These are phyloP conservation scores for Lachancea cidri DNA, from an alignment of 805 yeast species.

Conservation along the genomic window DNA sequence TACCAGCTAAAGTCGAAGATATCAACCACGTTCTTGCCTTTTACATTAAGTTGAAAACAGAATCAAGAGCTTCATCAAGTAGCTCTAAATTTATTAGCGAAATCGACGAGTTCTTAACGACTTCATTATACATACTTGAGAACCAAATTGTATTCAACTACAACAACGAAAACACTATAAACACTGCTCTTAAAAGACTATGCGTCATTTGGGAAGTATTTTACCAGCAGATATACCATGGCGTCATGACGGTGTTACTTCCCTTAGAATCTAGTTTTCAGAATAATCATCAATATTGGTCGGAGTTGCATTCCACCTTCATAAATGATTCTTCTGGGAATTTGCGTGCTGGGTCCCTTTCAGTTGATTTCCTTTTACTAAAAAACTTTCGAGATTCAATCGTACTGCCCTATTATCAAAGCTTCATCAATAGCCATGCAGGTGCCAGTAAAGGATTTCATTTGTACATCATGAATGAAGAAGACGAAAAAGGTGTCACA, in stretches of 20 bases:
- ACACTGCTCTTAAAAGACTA: slow-evolving; percentile 33
- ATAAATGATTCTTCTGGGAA: neutral
- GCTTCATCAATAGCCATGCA: slow-evolving; percentile 31
- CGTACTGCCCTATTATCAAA: slow-evolving; percentile 48
- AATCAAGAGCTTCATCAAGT: slow-evolving; percentile 23
- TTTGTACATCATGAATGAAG: slow-evolving; percentile 31
- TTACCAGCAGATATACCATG: slow-evolving; percentile 49
- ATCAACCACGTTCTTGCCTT: slow-evolving; percentile 17
- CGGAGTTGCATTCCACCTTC: slow-evolving; percentile 11
- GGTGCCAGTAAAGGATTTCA: slow-evolving; percentile 32
- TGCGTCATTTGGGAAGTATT: slow-evolving; percentile 54
- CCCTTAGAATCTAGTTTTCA: slow-evolving; percentile 42
- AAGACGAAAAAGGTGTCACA: slow-evolving; percentile 39
- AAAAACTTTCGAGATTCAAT: slow-evolving; percentile 48
- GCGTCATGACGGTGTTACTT: slow-evolving; percentile 53
- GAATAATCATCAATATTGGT: slow-evolving; percentile 27
- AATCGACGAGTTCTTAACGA: slow-evolving; percentile 29
- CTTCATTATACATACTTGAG: slow-evolving; percentile 36
- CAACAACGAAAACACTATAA: slow-evolving; percentile 31
- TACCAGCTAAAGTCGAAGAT: slow-evolving; percentile 30
- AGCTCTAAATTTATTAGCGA: slow-evolving; percentile 23
- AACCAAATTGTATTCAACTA: slow-evolving; percentile 34
- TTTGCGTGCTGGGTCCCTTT: slow-evolving; percentile 9
- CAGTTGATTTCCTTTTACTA: slow-evolving; percentile 39
- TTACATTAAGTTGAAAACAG: slow-evolving; percentile 24